These are phyloP conservation scores for Euclidium syriacum DNA, from an alignment of 345 rosid species.

Conservation along the genomic window DNA sequence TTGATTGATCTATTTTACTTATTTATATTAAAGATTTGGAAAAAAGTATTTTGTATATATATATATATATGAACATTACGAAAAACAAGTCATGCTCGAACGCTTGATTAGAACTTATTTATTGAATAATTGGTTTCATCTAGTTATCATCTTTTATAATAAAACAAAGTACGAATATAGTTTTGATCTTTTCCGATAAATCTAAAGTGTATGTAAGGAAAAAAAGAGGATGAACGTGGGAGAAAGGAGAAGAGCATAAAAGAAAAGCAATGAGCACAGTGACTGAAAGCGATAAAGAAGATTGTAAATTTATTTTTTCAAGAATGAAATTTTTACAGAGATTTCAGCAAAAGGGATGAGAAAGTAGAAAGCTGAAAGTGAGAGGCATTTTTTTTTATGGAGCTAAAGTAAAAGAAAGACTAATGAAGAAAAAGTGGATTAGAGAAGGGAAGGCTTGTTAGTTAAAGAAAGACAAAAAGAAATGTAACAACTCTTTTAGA, in stretches of 20 bases:
- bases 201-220: not conserved
- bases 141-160: not conserved
- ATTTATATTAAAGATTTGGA: too few relatives aligned
- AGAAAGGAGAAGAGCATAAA: slow-evolving; percentile 19
- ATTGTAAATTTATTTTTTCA: slow-evolving; percentile 16
- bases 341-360: slow-evolving; percentile 17
- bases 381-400: slow-evolving; percentile 20
- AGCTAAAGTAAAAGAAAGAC: slow-evolving; percentile 10
- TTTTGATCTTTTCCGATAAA: not conserved
- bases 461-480: slow-evolving; percentile 34
- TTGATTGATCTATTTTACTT: too few relatives aligned
- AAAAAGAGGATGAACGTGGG: slow-evolving; percentile 18
- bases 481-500: slow-evolving; percentile 20
- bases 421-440: slow-evolving; percentile 7
- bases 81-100: too few relatives aligned
- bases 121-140: too few relatives aligned
- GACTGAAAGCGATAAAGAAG: slow-evolving; percentile 22
- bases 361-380: slow-evolving; percentile 26
- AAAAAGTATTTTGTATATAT: too few relatives aligned
- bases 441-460: slow-evolving; percentile 21
- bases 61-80: too few relatives aligned
- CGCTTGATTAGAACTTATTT: too few relatives aligned
- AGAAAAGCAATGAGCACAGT: slow-evolving; percentile 18
- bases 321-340: slow-evolving; percentile 11
- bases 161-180: not conserved